A percentile compares a stretch with the other conserved stretches of the same genome.
Conservation (phyloP, 2,329 filamentous ascomycete genomes). For the Pseudogymnoascus sp. region DNA sequence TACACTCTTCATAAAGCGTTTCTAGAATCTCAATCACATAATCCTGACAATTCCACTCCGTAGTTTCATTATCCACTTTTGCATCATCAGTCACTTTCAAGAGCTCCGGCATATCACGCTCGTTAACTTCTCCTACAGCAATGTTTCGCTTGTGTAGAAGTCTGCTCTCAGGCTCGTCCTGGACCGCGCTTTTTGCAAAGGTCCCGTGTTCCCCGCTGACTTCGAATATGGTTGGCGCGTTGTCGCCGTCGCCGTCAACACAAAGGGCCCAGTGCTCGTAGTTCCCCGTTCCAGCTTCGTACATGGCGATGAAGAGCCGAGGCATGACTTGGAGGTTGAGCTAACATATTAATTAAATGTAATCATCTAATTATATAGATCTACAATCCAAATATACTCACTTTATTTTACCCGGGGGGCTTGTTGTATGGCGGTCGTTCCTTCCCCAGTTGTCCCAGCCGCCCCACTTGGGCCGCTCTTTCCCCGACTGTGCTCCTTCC, state of each 20-base stretch:
- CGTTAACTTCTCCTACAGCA: slow-evolving; percentile 13
- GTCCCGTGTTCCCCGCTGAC: slow-evolving; percentile 10
- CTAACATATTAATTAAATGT: background rate
- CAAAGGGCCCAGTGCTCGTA: slow-evolving; percentile 14
- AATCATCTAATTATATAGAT: background rate
- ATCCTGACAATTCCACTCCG: slow-evolving; percentile 15
- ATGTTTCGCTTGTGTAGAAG: slow-evolving; percentile 1
- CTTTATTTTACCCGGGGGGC: background rate
- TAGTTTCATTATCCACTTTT: slow-evolving; percentile 12
- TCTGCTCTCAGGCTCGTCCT: background rate
- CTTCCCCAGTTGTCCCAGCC: background rate
- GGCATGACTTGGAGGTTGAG: background rate
- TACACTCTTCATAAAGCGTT: slow-evolving; percentile 12
- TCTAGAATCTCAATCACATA: slow-evolving; percentile 14
- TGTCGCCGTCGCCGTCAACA: background rate
- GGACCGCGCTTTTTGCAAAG: slow-evolving; percentile 8
- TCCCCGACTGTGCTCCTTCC: background rate
- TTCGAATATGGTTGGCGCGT: slow-evolving; percentile 12
- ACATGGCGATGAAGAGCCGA: slow-evolving; percentile 13
- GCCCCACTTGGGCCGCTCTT: background rate
- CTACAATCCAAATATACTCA: background rate
- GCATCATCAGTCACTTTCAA: slow-evolving; percentile 12
- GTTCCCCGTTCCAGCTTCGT: slow-evolving; percentile 11
- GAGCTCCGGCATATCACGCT: slow-evolving; percentile 12
- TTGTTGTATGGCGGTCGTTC: background rate